phyloP scores from a whole-genome alignment of 1,284 basidiomycete genomes.

The Heterobasidion occidentale region DNA sequence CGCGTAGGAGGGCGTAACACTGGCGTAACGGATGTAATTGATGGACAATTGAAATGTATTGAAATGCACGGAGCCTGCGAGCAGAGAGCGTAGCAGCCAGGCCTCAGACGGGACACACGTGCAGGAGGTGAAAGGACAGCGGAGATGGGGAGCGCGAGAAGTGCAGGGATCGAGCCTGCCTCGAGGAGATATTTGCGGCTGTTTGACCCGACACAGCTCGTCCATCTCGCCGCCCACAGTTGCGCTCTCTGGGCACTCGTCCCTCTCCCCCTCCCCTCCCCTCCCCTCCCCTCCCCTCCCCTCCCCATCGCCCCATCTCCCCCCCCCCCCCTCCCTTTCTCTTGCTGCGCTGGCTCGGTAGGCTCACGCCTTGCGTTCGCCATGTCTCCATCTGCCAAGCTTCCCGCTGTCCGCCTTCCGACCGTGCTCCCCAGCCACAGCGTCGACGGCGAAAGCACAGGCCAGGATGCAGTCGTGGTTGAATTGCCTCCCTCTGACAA shows the following conservation, averaged over 20 bases:
- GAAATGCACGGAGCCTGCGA: too few species aligned
- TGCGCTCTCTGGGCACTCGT: background rate
- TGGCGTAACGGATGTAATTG: too few species aligned
- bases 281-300: background rate
- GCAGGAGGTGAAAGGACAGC: too few species aligned
- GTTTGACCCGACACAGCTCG: slow-evolving; percentile 1
- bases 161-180: too few species aligned
- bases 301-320: too few species aligned
- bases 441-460: slow-evolving; percentile 20
- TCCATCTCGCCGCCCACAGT: background rate
- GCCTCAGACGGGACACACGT: too few species aligned
- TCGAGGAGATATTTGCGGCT: slow-evolving; percentile 1
- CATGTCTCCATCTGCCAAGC: slow-evolving; percentile 18
- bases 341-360: background rate
- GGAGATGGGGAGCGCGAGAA: too few species aligned
- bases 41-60: too few species aligned
- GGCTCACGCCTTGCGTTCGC: background rate
- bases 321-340: background rate
- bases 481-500: slow-evolving; percentile 36
- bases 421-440: slow-evolving; percentile 21
- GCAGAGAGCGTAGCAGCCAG: too few species aligned
- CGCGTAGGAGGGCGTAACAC: too few species aligned
- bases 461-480: slow-evolving; percentile 26
- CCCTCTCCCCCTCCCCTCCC: background rate
- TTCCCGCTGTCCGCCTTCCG: slow-evolving; percentile 31